phyloP scores from a whole-genome alignment of 768 basidiomycete genomes.

The Rhodotorula toruloides region DNA sequence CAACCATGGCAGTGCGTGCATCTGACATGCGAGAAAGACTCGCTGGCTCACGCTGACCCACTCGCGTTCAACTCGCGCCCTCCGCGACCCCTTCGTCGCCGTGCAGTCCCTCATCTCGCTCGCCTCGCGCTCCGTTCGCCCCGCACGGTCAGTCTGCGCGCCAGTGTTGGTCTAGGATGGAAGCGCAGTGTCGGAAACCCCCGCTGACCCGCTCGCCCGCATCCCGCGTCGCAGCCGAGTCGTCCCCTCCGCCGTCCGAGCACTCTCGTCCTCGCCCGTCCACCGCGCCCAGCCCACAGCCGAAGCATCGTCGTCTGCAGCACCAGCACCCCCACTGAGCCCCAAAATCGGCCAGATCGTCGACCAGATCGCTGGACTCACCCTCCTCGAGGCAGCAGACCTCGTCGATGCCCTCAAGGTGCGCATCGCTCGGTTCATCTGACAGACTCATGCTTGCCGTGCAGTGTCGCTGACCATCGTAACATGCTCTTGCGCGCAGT shows the following conservation, averaged over 20 bases:
- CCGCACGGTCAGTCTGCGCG: slow-evolving; percentile 1
- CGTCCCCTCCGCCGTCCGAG: background rate
- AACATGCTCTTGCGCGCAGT: slow-evolving; percentile 50
- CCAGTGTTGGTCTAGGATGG: too few relatives aligned
- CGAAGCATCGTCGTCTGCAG: background rate
- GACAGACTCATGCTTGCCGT: background rate
- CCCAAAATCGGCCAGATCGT: slow-evolving; percentile 75
- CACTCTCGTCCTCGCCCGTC: slow-evolving; percentile 17
- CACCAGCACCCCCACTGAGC: slow-evolving; percentile 11
- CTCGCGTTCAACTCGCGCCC: background rate
- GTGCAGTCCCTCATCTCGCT: slow-evolving; percentile 2
- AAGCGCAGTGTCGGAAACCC: too few relatives aligned
- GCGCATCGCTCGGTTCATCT: slow-evolving; percentile 24
- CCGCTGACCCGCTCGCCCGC: background rate
- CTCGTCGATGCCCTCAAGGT: slow-evolving; percentile 88
- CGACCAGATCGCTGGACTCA: slow-evolving; percentile 81
- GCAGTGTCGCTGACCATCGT: background rate
- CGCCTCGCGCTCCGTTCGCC: slow-evolving; percentile 7
- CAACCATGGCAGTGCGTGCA: slow-evolving; percentile 6
- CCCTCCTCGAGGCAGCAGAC: slow-evolving; percentile 90
- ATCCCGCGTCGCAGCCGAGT: background rate
- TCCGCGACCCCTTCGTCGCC: too few relatives aligned
- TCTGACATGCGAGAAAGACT: background rate
- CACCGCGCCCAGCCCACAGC: slow-evolving; percentile 7
- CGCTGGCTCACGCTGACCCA: background rate